phyloP scores from a whole-genome alignment of 306 rosid genomes.

The Dalbergia oliveri region DNA sequence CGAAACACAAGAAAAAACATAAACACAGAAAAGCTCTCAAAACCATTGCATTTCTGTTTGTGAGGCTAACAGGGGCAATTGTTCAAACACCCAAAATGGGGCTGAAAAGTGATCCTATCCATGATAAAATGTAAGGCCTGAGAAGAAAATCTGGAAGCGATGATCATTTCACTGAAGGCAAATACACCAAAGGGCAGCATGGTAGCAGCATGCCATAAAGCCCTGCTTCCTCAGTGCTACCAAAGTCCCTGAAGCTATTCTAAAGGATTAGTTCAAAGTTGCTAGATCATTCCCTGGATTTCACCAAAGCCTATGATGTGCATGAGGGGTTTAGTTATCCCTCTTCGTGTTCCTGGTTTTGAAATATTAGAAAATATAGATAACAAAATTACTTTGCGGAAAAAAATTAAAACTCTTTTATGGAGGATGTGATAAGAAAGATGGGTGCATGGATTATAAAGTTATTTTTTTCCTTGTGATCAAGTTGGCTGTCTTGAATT shows the following conservation, averaged over 20 bases:
- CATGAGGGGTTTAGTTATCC: not conserved
- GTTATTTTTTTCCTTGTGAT: not conserved
- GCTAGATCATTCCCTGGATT: slow-evolving; percentile 11
- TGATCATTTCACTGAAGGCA: not conserved
- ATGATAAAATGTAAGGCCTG: not conserved
- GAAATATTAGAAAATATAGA: not conserved
- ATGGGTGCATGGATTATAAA: not conserved
- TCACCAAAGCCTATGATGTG: not conserved
- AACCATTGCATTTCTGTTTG: not conserved
- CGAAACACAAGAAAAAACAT: slow-evolving; percentile 8
- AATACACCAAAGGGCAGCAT: slow-evolving; percentile 2
- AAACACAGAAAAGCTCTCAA: slow-evolving; percentile 10
- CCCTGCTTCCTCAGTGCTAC: not conserved
- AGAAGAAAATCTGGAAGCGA: not conserved
- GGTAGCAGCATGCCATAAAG: not conserved
- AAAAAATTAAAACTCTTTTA: not conserved
- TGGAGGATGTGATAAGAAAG: slow-evolving; percentile 7
- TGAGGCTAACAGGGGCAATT: not conserved
- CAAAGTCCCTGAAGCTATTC: not conserved
- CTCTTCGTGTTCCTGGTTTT: not conserved
- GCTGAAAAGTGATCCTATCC: slow-evolving; percentile 22
- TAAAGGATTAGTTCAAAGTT: not conserved
- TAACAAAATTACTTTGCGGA: not conserved
- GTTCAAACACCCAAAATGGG: slow-evolving; percentile 16
- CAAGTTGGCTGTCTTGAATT: not conserved